These are phyloP conservation scores for Alternaria gaisen DNA, from an alignment of 2,329 filamentous ascomycete species.

Conservation along the genomic window DNA sequence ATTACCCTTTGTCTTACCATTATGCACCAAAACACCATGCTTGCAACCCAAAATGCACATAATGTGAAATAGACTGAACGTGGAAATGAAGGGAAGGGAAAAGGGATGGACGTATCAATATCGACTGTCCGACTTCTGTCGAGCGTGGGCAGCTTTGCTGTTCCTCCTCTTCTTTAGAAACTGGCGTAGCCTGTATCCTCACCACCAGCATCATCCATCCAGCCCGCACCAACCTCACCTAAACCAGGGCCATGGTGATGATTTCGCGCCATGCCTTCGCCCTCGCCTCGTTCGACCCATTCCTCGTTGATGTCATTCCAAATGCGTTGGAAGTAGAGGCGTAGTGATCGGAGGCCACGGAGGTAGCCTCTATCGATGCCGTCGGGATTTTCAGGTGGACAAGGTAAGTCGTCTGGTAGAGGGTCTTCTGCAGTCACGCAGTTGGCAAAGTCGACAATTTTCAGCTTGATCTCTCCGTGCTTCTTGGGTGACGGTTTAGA, in stretches of 20 bases:
- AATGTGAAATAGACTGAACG: not conserved
- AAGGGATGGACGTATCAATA: not conserved
- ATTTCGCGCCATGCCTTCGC: slow-evolving; percentile 50
- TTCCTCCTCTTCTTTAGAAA: slow-evolving; percentile 29
- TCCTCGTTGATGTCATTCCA: slow-evolving; percentile 74
- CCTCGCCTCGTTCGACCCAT: slow-evolving; percentile 55
- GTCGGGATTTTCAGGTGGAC: slow-evolving; percentile 81
- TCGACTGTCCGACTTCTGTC: not conserved
- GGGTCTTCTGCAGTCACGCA: slow-evolving; percentile 88
- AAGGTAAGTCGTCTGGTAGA: slow-evolving; percentile 66
- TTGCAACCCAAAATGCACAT: slow-evolving; percentile 2
- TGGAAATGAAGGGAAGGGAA: not conserved
- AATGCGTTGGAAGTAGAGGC: slow-evolving; percentile 86
- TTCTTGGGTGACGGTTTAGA: slow-evolving; percentile 32
- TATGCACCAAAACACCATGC: slow-evolving; percentile 18
- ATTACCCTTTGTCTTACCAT: slow-evolving; percentile 18
- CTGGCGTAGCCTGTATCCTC: slow-evolving; percentile 52
- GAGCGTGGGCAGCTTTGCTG: not conserved
- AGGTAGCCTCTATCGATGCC: slow-evolving; percentile 90
- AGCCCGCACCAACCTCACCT: slow-evolving; percentile 42
- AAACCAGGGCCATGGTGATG: slow-evolving; percentile 45
- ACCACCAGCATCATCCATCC: slow-evolving; percentile 46
- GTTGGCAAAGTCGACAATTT: slow-evolving; percentile 98
- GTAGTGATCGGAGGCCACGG: slow-evolving; percentile 79
- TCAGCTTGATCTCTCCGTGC: slow-evolving; percentile 77